These are phyloP conservation scores for Phlyctochytrium arcticum DNA, from an alignment of 192 early-diverging fungal species.

Conservation along the genomic window DNA sequence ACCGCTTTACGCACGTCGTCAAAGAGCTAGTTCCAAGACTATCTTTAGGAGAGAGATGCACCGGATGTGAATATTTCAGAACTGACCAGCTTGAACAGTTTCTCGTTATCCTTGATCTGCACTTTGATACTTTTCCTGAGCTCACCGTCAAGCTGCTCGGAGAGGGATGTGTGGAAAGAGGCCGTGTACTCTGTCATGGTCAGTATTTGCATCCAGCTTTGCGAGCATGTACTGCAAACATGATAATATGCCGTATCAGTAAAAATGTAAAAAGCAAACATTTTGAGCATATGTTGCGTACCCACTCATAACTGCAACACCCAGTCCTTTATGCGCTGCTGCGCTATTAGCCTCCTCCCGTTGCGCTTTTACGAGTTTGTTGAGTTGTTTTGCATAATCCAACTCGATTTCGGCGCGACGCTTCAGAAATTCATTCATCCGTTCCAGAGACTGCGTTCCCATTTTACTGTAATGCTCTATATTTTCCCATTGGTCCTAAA, in stretches of 20 bases:
- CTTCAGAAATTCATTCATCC: conserved; percentile 43
- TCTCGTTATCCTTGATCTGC: conserved; percentile 35
- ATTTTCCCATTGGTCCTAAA: conserved; percentile 38
- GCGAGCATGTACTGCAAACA: conserved; percentile 5
- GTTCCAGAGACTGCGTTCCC: conserved; percentile 26
- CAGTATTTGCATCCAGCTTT: conserved; percentile 37
- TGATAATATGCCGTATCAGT: conserved; percentile 16
- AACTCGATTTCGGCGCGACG: conserved; percentile 35
- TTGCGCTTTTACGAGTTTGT: conserved; percentile 33
- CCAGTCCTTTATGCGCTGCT: background rate
- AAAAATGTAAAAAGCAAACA: background rate
- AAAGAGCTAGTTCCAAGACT: conserved; percentile 39
- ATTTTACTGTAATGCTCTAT: conserved; percentile 31
- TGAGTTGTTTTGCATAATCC: conserved; percentile 30
- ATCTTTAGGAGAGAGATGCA: too few species aligned
- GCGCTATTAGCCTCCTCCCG: conserved; percentile 26
- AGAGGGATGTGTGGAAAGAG: conserved; percentile 10
- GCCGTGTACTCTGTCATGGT: conserved; percentile 31
- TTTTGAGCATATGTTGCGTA: background rate
- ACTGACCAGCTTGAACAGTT: conserved; percentile 31
- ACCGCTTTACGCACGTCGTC: conserved; percentile 31
- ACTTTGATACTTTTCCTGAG: conserved; percentile 34
- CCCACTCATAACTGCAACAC: conserved; percentile 34
- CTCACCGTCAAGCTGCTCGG: conserved; percentile 36
- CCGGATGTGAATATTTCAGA: too few species aligned